These are phyloP conservation scores for Daldinia sp. DNA, from an alignment of 2,329 filamentous ascomycete genomes.

Conservation along the genomic window DNA sequence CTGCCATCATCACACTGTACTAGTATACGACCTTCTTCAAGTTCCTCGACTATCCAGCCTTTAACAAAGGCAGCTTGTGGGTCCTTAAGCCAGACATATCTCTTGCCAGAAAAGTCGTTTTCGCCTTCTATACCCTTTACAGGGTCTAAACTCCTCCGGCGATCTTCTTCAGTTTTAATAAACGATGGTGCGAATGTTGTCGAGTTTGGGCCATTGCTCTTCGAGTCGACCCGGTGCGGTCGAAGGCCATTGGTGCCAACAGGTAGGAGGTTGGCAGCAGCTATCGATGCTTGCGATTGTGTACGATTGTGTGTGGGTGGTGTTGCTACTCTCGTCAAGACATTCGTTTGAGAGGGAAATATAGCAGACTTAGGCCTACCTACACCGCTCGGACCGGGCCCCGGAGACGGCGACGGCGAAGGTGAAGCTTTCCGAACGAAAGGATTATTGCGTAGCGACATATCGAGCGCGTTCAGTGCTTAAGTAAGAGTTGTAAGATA, in stretches of 20 bases:
- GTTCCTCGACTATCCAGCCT: conserved; percentile 89
- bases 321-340: conserved; percentile 49
- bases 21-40: conserved; percentile 71
- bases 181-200: conserved; percentile 96
- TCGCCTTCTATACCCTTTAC: conserved; percentile 88
- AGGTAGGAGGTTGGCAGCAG: conserved; percentile 52
- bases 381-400: conserved; percentile 47
- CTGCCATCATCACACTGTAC: conserved; percentile 95
- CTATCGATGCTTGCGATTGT: conserved; percentile 69
- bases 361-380: conserved; percentile 79
- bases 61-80: conserved; percentile 87
- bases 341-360: conserved; percentile 67
- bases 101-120: conserved; percentile 97
- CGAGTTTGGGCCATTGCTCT: conserved; percentile 68
- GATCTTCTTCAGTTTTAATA: conserved; percentile 86
- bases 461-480: conserved; percentile 65
- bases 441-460: conserved; percentile 79
- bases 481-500: conserved; percentile 48
- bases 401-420: conserved; percentile 67
- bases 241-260: conserved; percentile 48
- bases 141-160: conserved; percentile 63
- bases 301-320: conserved; percentile 70
- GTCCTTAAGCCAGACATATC: conserved; percentile 97
- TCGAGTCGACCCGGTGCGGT: conserved; percentile 66
- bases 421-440: conserved; percentile 76